Base-by-base conservation (phyloP, 1,284 basidiomycete genomes). In the Rhizoctonia solani region DNA sequence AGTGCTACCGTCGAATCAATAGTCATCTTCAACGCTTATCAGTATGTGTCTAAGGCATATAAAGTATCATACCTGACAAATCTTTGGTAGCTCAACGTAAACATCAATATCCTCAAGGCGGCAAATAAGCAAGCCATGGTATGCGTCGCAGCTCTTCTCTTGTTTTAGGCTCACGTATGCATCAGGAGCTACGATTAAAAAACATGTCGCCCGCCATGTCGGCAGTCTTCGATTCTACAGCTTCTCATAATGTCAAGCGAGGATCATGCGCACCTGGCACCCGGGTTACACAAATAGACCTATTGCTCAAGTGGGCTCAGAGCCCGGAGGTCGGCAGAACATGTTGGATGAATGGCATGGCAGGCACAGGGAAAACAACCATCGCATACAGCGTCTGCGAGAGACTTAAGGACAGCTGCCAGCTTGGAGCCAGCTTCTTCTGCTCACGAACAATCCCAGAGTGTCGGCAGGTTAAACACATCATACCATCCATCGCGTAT, bases 401-500 rank as follows among this genome's bases (percentile, higher is more conserved):
- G 3, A 19, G 63, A 2, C 68, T 66, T n/a, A 37, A 61, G 14
- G 25, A 27, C 13, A 14, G 50, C 6, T 46, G 66, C 4, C 41
- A 30, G 5, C 75, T 76, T 3, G 76, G 72, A 2, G 76, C 75
- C 1, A 75, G 72, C 8, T 58, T 54, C 23, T 78, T 77, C 70
- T 77, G 74, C 44, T 74, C 75, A 3, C 72, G 76, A 0, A 70
- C 27, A 19, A 29, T 30, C 9, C 66, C 50, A 4, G 58, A 49
- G 19, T 47, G 66, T 14, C 52, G 58, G 14, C 49, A 70, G 9
- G 50, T 54, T 9, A 5, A 29, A 3, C 50, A 30, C 6, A 61
- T 68, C 6, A 25, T 65, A 6, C 69, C 69, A 4, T 55, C 69
- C 6, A 61, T 70, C 11, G 58, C 59, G 1, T 66, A 66, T 19